A percentile compares a stretch with the other conserved stretches of the same genome.
phyloP scores from a whole-genome alignment of 2,329 filamentous ascomycete species.

The Fusarium lyarnte region DNA sequence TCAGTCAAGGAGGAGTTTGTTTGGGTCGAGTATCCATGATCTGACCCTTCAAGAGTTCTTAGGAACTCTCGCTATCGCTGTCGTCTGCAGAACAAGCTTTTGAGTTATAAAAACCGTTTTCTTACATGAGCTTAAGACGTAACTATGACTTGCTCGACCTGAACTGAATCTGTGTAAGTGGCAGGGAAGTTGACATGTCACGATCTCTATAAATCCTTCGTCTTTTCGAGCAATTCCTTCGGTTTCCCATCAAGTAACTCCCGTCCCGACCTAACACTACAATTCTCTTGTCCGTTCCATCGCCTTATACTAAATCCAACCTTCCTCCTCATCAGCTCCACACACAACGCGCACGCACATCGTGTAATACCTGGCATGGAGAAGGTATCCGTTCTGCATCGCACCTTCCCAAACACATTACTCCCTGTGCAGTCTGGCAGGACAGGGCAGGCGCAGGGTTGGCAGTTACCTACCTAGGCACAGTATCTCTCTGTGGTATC shows the following conservation, averaged over 20 bases:
- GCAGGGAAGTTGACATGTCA: neutral
- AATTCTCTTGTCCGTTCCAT: neutral
- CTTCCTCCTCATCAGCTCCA: constrained; percentile 15
- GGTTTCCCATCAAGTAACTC: neutral
- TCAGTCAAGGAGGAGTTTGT: neutral
- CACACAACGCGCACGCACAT: constrained; percentile 15
- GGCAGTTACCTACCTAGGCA: neutral
- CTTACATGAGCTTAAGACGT: neutral
- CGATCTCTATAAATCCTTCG: constrained; percentile 21
- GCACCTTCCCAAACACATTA: constrained; percentile 26
- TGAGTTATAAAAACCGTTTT: neutral
- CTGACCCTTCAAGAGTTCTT: neutral
- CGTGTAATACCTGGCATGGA: constrained; percentile 15
- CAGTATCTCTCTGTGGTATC: neutral
- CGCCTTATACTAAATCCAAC: neutral
- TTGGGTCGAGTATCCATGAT: constrained; percentile 8
- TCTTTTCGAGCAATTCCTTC: neutral
- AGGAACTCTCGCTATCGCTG: neutral
- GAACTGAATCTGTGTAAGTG: neutral
- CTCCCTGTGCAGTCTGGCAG: neutral
- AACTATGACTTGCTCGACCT: neutral
- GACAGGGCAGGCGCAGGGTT: constrained; percentile 12
- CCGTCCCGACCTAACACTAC: neutral
- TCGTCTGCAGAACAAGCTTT: neutral
- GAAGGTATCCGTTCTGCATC: constrained; percentile 5